A percentile compares a stretch with the other conserved stretches of the same genome.
These are phyloP conservation scores for Pouteria campechiana DNA, from an alignment of 179 eudicot genomes.

Conservation along the genomic window DNA sequence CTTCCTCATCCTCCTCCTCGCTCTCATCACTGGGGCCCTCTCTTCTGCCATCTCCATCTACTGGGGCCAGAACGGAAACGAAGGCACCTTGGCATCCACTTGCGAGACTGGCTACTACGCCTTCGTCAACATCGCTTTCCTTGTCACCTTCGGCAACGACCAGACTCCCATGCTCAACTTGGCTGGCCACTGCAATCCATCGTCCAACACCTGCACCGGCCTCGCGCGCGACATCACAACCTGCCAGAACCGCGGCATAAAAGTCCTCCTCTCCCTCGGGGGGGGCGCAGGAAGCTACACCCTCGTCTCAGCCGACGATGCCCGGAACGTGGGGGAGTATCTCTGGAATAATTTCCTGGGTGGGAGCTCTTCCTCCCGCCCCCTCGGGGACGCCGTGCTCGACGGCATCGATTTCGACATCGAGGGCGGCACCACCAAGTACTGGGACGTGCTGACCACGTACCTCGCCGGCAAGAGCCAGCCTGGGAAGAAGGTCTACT, in stretches of 20 bases:
- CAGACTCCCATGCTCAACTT: slow-evolving; percentile 29
- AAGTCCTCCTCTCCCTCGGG: slow-evolving; percentile 35
- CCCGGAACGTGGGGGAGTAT: slow-evolving; percentile 18
- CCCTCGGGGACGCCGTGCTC: slow-evolving; percentile 16
- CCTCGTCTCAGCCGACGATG: slow-evolving; percentile 24
- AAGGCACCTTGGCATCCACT: slow-evolving; percentile 20
- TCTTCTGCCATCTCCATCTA: slow-evolving; percentile 26
- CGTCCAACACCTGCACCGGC: slow-evolving; percentile 12
- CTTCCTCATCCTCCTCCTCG: no score
- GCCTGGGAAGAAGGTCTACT: slow-evolving; percentile 19
- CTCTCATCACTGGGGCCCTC: no score
- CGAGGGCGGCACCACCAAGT: slow-evolving; percentile 10
- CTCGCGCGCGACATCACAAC: slow-evolving; percentile 10
- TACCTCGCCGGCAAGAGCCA: slow-evolving; percentile 4
- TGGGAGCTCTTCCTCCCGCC: slow-evolving; percentile 17
- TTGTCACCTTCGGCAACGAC: slow-evolving; percentile 23
- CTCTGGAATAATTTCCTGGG: slow-evolving; percentile 29
- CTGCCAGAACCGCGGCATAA: slow-evolving; percentile 25
- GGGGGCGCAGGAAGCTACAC: slow-evolving; percentile 20
- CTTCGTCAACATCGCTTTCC: slow-evolving; percentile 29
- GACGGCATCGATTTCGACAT: slow-evolving; percentile 39
- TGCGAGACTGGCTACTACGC: slow-evolving; percentile 24
- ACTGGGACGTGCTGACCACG: slow-evolving; percentile 15
- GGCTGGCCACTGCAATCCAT: slow-evolving; percentile 33
- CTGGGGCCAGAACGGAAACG: slow-evolving; percentile 35